These are phyloP conservation scores for Leccinum uliginosum DNA, from an alignment of 768 basidiomycete genomes.

Conservation along the genomic window DNA sequence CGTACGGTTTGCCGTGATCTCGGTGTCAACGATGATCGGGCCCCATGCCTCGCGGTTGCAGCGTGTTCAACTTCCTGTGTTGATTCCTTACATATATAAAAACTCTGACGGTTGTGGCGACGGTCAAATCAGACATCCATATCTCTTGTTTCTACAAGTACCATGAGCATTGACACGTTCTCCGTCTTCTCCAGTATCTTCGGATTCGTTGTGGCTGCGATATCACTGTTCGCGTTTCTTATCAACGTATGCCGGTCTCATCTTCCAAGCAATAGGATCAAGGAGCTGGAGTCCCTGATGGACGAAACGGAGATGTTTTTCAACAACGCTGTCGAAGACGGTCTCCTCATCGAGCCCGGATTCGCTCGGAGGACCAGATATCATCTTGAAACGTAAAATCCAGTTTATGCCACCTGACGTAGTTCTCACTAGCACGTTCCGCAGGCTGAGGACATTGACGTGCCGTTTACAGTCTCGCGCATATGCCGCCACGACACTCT, in stretches of 20 bases:
- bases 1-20: neutral
- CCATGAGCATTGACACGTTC: neutral
- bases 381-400: neutral
- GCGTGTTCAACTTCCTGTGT: neutral
- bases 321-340: constrained; percentile 4
- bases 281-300: constrained; percentile 1
- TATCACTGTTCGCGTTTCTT: neutral
- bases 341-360: neutral
- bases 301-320: constrained; percentile 1
- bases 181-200: constrained; percentile 1
- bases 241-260: neutral
- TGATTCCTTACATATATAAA: neutral
- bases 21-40: neutral
- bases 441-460: neutral
- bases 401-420: neutral
- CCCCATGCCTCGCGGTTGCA: neutral
- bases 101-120: neutral
- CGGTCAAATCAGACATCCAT: neutral
- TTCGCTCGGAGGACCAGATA: neutral
- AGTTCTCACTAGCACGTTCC: neutral
- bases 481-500: neutral
- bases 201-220: neutral
- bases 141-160: neutral
- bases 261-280: constrained; percentile 7
- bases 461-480: neutral